Conservation (phyloP, 192 early-diverging fungal species). For the Coemansia sp. region DNA sequence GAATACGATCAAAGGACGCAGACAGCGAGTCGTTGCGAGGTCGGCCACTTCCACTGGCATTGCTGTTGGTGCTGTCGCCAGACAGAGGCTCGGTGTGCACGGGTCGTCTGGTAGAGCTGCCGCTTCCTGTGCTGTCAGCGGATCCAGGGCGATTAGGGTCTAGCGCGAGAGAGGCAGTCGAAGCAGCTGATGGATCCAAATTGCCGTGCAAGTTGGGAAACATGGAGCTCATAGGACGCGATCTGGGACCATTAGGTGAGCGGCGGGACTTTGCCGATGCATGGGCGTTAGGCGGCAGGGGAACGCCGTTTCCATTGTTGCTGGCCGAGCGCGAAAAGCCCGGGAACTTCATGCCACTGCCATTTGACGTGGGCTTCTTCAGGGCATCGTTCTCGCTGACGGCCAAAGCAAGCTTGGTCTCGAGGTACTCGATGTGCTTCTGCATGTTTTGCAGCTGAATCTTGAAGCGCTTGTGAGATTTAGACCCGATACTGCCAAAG, state of each 20-base stretch:
- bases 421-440: slow-evolving; percentile 55
- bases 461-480: slow-evolving; percentile 58
- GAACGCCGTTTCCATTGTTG: slow-evolving; percentile 14
- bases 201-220: slow-evolving; percentile 50
- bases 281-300: background rate
- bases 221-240: slow-evolving; percentile 35
- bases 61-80: background rate
- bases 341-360: slow-evolving; percentile 22
- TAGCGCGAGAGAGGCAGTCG: slow-evolving; percentile 30
- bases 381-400: slow-evolving; percentile 54
- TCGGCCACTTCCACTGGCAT: slow-evolving; percentile 2
- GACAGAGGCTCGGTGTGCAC: slow-evolving; percentile 26
- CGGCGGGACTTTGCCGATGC: slow-evolving; percentile 2
- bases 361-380: slow-evolving; percentile 19
- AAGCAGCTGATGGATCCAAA: slow-evolving; percentile 25
- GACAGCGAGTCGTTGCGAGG: slow-evolving; percentile 53
- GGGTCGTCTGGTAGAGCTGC: slow-evolving; percentile 11
- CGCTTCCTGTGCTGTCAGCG: slow-evolving; percentile 1
- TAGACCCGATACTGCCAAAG: slow-evolving; percentile 47
- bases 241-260: slow-evolving; percentile 3
- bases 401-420: slow-evolving; percentile 52
- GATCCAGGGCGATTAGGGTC: slow-evolving; percentile 18
- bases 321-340: slow-evolving; percentile 29
- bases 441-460: slow-evolving; percentile 58
- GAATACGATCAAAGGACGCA: slow-evolving; percentile 53